phyloP scores from a whole-genome alignment of 768 basidiomycete species.

The Phaffia australis region DNA sequence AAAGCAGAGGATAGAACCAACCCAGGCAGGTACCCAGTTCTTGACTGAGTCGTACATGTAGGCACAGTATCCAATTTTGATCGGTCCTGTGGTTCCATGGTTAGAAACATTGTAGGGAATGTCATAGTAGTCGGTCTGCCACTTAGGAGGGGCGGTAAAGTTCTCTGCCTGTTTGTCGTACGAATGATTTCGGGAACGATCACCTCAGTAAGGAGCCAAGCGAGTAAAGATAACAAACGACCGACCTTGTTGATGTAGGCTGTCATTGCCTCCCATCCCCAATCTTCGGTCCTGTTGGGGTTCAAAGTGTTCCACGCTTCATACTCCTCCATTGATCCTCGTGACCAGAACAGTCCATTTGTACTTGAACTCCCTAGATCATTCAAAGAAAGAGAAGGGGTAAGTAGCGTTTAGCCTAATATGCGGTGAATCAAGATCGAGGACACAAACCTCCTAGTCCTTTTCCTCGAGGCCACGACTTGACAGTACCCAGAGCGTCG shows the following conservation, averaged over 20 bases:
- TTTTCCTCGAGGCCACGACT: slow-evolving; percentile 43
- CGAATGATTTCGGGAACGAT: background rate
- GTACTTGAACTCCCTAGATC: slow-evolving; percentile 40
- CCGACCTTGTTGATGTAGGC: slow-evolving; percentile 37
- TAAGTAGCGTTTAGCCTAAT: background rate
- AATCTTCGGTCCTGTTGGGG: slow-evolving; percentile 30
- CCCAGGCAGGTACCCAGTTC: slow-evolving; percentile 49
- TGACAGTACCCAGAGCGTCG: background rate
- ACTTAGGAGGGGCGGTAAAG: slow-evolving; percentile 47
- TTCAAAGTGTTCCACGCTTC: slow-evolving; percentile 41
- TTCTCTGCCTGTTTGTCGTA: slow-evolving; percentile 41
- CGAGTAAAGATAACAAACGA: slow-evolving; percentile 42
- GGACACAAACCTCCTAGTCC: slow-evolving; percentile 50
- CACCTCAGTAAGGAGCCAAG: slow-evolving; percentile 9
- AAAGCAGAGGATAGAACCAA: slow-evolving; percentile 29
- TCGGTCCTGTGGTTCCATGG: slow-evolving; percentile 49
- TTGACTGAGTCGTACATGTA: slow-evolving; percentile 45
- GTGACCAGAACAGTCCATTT: slow-evolving; percentile 54
- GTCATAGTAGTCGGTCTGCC: slow-evolving; percentile 40
- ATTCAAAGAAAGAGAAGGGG: background rate
- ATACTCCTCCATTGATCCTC: slow-evolving; percentile 34
- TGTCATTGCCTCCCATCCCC: slow-evolving; percentile 34
- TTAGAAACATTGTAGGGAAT: slow-evolving; percentile 44
- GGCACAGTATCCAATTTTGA: slow-evolving; percentile 42
- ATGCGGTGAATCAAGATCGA: background rate